Conservation (phyloP, 306 rosid genomes). For the Acacia confusa region DNA sequence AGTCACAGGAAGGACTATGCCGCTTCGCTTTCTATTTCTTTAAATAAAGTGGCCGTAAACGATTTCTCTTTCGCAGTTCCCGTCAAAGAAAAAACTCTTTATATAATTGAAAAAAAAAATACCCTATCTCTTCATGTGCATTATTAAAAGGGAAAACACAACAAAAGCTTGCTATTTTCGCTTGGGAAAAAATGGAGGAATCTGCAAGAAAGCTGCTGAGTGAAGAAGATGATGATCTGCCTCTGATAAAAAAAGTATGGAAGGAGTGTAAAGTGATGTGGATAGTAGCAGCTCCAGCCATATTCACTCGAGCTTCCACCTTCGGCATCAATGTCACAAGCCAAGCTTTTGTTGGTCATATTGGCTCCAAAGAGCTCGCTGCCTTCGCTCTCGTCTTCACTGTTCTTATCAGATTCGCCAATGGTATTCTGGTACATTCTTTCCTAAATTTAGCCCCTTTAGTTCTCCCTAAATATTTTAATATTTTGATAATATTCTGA, state of each 20-base stretch:
- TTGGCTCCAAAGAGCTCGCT: slow-evolving; percentile 47
- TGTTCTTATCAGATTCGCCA: slow-evolving; percentile 50
- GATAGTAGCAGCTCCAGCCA: slow-evolving; percentile 58
- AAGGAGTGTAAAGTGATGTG: slow-evolving; percentile 46
- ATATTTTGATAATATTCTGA: no score
- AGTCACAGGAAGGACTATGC: neutral
- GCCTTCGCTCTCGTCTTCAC: slow-evolving; percentile 55
- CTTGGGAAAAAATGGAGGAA: slow-evolving; percentile 26
- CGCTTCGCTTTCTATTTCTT: neutral
- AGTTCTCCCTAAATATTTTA: no score
- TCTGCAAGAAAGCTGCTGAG: slow-evolving; percentile 29
- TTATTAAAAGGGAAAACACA: neutral
- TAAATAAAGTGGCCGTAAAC: neutral
- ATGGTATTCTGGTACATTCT: slow-evolving; percentile 48
- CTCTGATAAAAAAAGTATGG: slow-evolving; percentile 41
- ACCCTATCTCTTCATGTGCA: neutral
- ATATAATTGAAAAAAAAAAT: neutral
- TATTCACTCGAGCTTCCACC: slow-evolving; percentile 46
- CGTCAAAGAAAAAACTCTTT: neutral
- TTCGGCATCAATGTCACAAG: slow-evolving; percentile 54
- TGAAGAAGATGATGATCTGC: neutral
- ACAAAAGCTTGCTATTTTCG: neutral
- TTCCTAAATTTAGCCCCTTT: neutral
- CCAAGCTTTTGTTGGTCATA: slow-evolving; percentile 58
- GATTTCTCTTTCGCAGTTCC: neutral